Evolutionary conservation across 129 eudicot genomes (phyloP), one percentile per base, ranked within the genome.

Genomic region (Scalesia atractyloides): DNA sequence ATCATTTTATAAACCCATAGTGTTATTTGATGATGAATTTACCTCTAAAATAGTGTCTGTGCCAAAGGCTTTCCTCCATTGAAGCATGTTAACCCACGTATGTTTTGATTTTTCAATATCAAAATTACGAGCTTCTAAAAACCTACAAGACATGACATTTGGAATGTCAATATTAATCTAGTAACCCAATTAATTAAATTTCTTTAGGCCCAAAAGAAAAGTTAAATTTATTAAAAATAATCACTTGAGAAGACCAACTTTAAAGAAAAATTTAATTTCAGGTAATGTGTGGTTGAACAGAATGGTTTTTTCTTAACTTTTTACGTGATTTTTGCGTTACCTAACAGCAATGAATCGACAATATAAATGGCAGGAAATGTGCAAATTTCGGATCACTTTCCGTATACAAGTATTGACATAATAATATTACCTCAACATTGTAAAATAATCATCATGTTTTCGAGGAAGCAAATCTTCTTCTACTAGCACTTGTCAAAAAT

Each of bases 81-180:
- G 86, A 66, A 88, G 80, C 95, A 88, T 88, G 34, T 83, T 73
- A 68, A 76, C 72, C 95, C 95, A 88, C 95, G 83, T 88, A 1
- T 69, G 77, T 63, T 85, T 85, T 74, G 91, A 74, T 50, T 88
- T 83, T 47, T 85, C 85, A 34, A 73, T 54, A 47, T 88, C 84
- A 73, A 88, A 88, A 61, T 88, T 85, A 76, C 95, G 73, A 20
- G 95, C 88, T 76, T 79, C 85, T 70, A 88, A 66, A 65, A 85
- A 88, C 72, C 95, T 88, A 85, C 69, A 67, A 77, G 20, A 7
- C 3, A 67, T 46, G 72, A 46, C 1, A 22, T 24, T 11, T 4
- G 0, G 41, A 2, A 41, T 30, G 3, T 30, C 34, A 30, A 30
- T 30, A 30, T 30, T 30, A 30, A 30, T 30, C 34, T 30, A 30